Evolutionary conservation across 305 asterid species (phyloP).

Genomic region (Caryopteris hybrid): DNA sequence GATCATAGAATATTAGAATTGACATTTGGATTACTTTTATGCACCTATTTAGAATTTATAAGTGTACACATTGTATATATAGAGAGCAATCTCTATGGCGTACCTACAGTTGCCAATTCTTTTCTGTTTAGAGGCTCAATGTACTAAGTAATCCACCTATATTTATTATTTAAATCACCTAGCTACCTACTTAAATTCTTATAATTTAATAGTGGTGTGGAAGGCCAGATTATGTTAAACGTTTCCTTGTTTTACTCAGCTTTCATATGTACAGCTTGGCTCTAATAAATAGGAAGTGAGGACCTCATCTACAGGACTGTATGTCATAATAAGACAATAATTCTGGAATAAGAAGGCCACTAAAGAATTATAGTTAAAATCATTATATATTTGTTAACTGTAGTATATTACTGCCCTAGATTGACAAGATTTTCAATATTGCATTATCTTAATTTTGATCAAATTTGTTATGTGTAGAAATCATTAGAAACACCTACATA

Average conservation of each 20-base stretch:
- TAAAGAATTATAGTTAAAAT: too few relatives aligned
- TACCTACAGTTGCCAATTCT: not conserved
- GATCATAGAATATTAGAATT: not conserved
- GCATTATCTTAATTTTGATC: too few relatives aligned
- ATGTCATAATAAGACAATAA: too few relatives aligned
- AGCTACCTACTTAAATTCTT: not conserved
- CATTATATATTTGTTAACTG: too few relatives aligned
- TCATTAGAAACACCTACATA: not conserved
- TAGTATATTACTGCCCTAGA: too few relatives aligned
- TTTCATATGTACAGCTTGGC: not conserved
- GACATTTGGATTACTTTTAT: not conserved
- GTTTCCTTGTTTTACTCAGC: not conserved
- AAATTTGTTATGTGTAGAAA: slow-evolving; percentile 1
- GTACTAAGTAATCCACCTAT: not conserved
- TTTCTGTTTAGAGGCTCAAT: not conserved
- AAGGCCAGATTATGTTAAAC: not conserved
- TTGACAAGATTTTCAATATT: too few relatives aligned
- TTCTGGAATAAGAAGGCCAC: too few relatives aligned
- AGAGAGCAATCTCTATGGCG: not conserved
- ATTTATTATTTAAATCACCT: not conserved
- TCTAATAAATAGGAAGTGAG: too few relatives aligned
- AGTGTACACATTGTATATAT: not conserved
- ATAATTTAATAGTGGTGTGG: not conserved
- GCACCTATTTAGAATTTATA: not conserved
- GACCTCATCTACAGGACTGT: too few relatives aligned